Evolutionary conservation across 805 yeast genomes (phyloP).

Genomic region (Candida koratica): DNA sequence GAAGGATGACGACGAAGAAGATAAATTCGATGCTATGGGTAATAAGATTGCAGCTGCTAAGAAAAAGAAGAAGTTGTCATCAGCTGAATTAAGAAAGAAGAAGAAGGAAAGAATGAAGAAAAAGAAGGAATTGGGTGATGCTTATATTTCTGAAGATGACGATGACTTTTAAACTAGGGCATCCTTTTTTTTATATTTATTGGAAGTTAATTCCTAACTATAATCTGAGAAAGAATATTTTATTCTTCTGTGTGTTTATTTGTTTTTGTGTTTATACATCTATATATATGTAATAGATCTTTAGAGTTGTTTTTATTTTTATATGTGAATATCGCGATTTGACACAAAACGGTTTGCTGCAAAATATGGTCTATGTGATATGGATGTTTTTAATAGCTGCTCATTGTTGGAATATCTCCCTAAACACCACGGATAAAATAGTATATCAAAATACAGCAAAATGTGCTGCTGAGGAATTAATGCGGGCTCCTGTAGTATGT

Average conservation of each 20-base stretch:
- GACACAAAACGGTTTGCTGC: conserved; percentile 4
- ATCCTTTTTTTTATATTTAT: not conserved
- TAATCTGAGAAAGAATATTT: conserved; percentile 2
- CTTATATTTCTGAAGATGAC: conserved; percentile 90
- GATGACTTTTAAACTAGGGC: conserved; percentile 62
- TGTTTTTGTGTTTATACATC: conserved; percentile 16
- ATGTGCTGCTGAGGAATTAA: conserved; percentile 3
- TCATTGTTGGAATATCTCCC: no score
- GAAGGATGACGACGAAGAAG: conserved; percentile 97
- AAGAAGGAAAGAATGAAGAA: conserved; percentile 99
- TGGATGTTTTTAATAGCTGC: no score
- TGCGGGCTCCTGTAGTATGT: conserved; percentile 7
- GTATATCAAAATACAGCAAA: not conserved
- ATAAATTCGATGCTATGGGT: conserved; percentile 99
- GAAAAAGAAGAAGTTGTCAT: conserved; percentile 96
- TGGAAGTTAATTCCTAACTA: conserved; percentile 3
- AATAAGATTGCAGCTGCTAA: conserved; percentile 95
- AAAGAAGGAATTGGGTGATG: conserved; percentile 99
- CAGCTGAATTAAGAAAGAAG: conserved; percentile 99
- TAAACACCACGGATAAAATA: not conserved
- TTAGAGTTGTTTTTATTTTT: no score
- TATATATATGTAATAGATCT: conserved; percentile 16
- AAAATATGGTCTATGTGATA: not conserved
- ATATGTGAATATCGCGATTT: not conserved
- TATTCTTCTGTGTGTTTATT: conserved; percentile 12